A percentile compares a stretch with the other conserved stretches of the same genome.
phyloP scores from a whole-genome alignment of 768 basidiomycete species.

The Collybia sordida region DNA sequence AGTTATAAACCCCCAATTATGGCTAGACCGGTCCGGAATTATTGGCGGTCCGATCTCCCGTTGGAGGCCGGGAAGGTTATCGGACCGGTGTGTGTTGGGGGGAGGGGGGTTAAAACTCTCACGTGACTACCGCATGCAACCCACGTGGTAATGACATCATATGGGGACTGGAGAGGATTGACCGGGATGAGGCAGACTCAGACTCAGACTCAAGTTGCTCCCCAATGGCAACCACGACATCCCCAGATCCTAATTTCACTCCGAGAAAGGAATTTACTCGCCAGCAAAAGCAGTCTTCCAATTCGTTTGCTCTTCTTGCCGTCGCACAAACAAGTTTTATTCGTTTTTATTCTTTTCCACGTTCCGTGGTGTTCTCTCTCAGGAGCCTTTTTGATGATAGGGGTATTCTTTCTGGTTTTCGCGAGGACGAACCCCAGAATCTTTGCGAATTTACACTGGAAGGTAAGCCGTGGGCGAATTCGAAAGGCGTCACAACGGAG shows the following conservation, averaged over 20 bases:
- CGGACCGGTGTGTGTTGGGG: neutral
- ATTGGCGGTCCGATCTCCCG: neutral
- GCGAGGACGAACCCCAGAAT: slow-evolving; percentile 57
- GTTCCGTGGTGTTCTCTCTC: slow-evolving; percentile 48
- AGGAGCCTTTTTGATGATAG: slow-evolving; percentile 55
- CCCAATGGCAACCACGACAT: slow-evolving; percentile 15
- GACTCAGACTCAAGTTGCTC: neutral
- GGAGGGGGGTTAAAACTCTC: no score
- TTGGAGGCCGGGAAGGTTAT: neutral
- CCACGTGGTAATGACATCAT: slow-evolving; percentile 17
- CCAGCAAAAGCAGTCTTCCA: slow-evolving; percentile 48
- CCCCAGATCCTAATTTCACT: slow-evolving; percentile 51
- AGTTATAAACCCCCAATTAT: no score
- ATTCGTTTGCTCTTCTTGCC: slow-evolving; percentile 70
- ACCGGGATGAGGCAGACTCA: no score
- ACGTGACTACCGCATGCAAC: slow-evolving; percentile 14
- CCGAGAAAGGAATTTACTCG: slow-evolving; percentile 75
- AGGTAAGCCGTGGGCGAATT: slow-evolving; percentile 71
- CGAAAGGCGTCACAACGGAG: slow-evolving; percentile 66
- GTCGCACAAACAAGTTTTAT: slow-evolving; percentile 63
- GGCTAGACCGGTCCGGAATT: no score
- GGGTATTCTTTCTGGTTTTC: slow-evolving; percentile 39
- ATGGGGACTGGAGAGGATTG: slow-evolving; percentile 11
- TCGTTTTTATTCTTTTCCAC: slow-evolving; percentile 69
- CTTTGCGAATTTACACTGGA: slow-evolving; percentile 67